Percentiles rank a stretch among this genome's conserved stretches.
Evolutionary conservation across 2,329 filamentous ascomycete genomes (phyloP).

Genomic region (Colletotrichum chrysophilum): DNA sequence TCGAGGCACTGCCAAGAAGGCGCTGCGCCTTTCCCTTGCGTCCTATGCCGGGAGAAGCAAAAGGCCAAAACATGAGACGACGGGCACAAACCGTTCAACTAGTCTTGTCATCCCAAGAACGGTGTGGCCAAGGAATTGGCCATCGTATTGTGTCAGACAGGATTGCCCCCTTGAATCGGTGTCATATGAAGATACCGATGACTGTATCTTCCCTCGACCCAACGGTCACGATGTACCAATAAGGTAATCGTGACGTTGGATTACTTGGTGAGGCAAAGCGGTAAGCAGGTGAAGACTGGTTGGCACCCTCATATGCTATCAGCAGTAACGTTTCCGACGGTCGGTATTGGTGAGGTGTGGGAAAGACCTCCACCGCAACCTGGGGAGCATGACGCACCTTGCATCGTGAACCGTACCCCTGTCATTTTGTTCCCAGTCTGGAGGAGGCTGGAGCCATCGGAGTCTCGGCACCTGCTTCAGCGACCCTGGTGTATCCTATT

Average conservation of each 20-base stretch:
- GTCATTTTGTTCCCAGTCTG: neutral
- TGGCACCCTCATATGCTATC: neutral
- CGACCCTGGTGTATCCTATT: neutral
- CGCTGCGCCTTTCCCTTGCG: neutral
- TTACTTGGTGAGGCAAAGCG: neutral
- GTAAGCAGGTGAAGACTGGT: neutral
- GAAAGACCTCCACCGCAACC: neutral
- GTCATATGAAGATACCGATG: neutral
- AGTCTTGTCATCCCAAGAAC: slow-evolving; percentile 2
- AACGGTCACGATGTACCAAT: neutral
- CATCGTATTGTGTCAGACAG: neutral
- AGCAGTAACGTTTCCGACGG: neutral
- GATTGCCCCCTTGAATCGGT: neutral
- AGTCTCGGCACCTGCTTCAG: slow-evolving; percentile 2
- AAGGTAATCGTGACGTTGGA: neutral
- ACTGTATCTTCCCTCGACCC: neutral
- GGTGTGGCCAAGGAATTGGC: neutral
- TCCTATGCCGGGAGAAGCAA: neutral
- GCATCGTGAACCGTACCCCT: slow-evolving; percentile 1
- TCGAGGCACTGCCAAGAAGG: slow-evolving; percentile 7
- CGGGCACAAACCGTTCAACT: neutral
- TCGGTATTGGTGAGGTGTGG: neutral
- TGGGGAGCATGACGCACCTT: slow-evolving; percentile 19
- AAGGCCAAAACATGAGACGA: slow-evolving; percentile 2
- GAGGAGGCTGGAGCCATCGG: slow-evolving; percentile 1